phyloP scores from a whole-genome alignment of 2,329 filamentous ascomycete genomes.

The Shiraia bambusicola region DNA sequence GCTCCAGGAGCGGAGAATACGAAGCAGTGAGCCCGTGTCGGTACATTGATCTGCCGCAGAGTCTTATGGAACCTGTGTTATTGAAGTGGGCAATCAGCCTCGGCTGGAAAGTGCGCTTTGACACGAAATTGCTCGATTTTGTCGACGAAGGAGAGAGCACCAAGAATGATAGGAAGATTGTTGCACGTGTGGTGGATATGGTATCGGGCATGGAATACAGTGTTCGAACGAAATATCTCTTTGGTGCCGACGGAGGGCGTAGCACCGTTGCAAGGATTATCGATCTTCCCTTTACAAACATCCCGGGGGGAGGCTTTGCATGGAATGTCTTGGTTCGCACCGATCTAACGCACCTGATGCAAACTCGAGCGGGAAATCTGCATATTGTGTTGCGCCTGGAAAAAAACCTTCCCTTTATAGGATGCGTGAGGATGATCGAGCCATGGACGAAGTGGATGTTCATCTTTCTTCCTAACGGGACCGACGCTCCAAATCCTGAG shows the following conservation, averaged over 20 bases:
- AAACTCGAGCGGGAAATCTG: constrained; percentile 58
- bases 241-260: constrained; percentile 59
- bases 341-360: constrained; percentile 54
- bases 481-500: constrained; percentile 2
- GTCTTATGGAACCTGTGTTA: constrained; percentile 48
- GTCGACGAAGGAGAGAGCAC: constrained; percentile 20
- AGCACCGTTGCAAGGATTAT: constrained; percentile 52
- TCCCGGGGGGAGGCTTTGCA: constrained; percentile 52
- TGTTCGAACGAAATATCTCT: constrained; percentile 58
- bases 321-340: constrained; percentile 53
- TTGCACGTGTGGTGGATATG: constrained; percentile 43
- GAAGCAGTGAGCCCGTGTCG: constrained; percentile 45
- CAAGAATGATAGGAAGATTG: constrained; percentile 23
- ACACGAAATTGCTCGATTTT: constrained; percentile 40
- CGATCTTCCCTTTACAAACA: constrained; percentile 49
- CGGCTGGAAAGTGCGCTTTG: constrained; percentile 46
- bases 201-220: constrained; percentile 44
- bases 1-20: constrained; percentile 45
- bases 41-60: constrained; percentile 49
- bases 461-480: constrained; percentile 15
- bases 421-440: constrained; percentile 61
- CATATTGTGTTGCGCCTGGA: constrained; percentile 63
- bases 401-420: constrained; percentile 53
- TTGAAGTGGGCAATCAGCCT: constrained; percentile 40
- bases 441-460: constrained; percentile 62